Evolutionary conservation across 441 rosid genomes (phyloP).

Genomic region (Pelargonium fulgidum): DNA sequence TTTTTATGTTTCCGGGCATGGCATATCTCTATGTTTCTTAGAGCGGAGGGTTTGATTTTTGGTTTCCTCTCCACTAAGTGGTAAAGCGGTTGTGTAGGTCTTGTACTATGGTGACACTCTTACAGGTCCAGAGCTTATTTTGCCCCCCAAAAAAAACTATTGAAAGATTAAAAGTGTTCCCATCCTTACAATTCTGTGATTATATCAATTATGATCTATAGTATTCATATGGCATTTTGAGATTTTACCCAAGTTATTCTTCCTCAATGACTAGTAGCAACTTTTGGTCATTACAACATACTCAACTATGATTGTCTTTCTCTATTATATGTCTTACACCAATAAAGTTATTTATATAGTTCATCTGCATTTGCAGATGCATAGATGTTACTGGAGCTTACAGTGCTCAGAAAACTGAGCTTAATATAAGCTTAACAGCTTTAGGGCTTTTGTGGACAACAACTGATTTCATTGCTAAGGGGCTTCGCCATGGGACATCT

Average conservation of each 20-base stretch:
- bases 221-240: constrained; percentile 1
- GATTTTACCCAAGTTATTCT: constrained; percentile 9
- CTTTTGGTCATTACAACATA: constrained; percentile 9
- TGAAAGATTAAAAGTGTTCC: too few relatives aligned
- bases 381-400: constrained; percentile 98
- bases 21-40: too few relatives aligned
- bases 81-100: too few relatives aligned
- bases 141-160: too few relatives aligned
- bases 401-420: constrained; percentile 85
- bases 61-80: too few relatives aligned
- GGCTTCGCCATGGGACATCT: constrained; percentile 37
- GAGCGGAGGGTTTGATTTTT: too few relatives aligned
- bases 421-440: constrained; percentile 94
- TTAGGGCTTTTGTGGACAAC: constrained; percentile 93
- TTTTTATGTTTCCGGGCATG: too few relatives aligned
- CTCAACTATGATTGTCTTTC: constrained; percentile 12
- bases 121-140: too few relatives aligned
- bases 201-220: background rate
- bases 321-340: background rate
- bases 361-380: constrained; percentile 59
- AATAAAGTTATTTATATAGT: constrained; percentile 10
- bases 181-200: too few relatives aligned
- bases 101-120: too few relatives aligned
- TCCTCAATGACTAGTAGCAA: constrained; percentile 6
- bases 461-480: constrained; percentile 88